phyloP scores from a whole-genome alignment of 768 basidiomycete genomes.

The Lactifluus volemus region DNA sequence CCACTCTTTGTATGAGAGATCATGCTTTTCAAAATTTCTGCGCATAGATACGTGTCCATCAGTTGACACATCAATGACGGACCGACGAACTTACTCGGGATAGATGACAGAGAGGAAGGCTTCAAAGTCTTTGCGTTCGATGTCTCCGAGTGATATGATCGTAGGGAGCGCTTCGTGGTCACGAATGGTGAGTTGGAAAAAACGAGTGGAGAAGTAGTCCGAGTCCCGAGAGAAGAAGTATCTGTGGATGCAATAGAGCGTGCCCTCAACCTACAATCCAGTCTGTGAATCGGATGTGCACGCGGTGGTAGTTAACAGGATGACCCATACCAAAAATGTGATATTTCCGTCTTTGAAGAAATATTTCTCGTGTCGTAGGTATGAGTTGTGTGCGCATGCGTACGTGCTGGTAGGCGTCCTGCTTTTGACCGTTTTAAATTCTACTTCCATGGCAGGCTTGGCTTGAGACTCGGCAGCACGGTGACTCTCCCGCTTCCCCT shows the following conservation, averaged over 20 bases:
- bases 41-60: not conserved
- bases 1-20: slow-evolving; percentile 12
- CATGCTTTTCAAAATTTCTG: not conserved
- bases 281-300: not conserved
- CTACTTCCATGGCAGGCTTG: not conserved
- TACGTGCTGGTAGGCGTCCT: not conserved
- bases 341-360: slow-evolving; percentile 2
- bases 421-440: not conserved
- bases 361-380: not conserved
- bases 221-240: slow-evolving; percentile 8
- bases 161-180: not conserved
- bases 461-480: not conserved
- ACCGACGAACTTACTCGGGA: not conserved
- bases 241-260: not conserved
- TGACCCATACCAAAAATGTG: not conserved
- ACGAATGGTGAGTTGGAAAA: not conserved
- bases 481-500: not conserved
- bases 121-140: not conserved
- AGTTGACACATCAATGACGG: not conserved
- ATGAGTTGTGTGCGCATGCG: not conserved
- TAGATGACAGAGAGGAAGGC: not conserved
- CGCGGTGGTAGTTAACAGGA: not conserved
- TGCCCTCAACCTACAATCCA: not conserved
- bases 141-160: not conserved
- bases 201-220: not conserved